Percentiles rank a stretch among this genome's conserved stretches.
These are phyloP conservation scores for Vitis hybrid DNA, from an alignment of 177 flowering plant genomes.

Conservation along the genomic window DNA sequence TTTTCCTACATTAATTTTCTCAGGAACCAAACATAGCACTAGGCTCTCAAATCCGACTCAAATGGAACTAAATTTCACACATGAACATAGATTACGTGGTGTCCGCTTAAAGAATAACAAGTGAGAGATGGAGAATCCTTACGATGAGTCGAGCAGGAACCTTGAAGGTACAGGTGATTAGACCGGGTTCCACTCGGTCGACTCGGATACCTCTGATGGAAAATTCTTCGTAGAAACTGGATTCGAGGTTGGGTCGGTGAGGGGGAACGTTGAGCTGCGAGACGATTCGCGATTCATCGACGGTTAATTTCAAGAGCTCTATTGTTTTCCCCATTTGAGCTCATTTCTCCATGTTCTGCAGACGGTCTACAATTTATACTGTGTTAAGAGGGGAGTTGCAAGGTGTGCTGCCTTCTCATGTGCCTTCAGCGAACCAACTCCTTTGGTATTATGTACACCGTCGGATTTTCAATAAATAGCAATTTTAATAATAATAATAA, in stretches of 20 bases:
- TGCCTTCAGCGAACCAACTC: no score
- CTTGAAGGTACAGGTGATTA: constrained; percentile 29
- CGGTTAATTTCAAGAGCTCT: constrained; percentile 26
- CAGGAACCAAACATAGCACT: background rate
- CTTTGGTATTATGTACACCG: no score
- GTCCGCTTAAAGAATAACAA: background rate
- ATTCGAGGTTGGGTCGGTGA: constrained; percentile 21
- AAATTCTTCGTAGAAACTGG: constrained; percentile 63
- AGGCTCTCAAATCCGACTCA: background rate
- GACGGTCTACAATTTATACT: no score
- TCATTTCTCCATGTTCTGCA: background rate
- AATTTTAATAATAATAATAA: no score
- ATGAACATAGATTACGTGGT: no score
- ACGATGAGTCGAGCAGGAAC: constrained; percentile 69
- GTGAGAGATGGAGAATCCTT: constrained; percentile 16
- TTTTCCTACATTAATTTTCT: background rate
- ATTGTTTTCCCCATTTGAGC: constrained; percentile 48
- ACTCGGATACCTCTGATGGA: constrained; percentile 60
- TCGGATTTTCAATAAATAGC: no score
- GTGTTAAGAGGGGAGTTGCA: background rate
- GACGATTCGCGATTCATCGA: constrained; percentile 38
- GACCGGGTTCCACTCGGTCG: constrained; percentile 66
- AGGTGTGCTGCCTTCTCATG: background rate
- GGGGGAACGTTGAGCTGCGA: constrained; percentile 36
- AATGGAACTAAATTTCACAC: background rate